phyloP scores from a whole-genome alignment of 192 early-diverging fungal genomes.

The Gamsiella multidivaricata region DNA sequence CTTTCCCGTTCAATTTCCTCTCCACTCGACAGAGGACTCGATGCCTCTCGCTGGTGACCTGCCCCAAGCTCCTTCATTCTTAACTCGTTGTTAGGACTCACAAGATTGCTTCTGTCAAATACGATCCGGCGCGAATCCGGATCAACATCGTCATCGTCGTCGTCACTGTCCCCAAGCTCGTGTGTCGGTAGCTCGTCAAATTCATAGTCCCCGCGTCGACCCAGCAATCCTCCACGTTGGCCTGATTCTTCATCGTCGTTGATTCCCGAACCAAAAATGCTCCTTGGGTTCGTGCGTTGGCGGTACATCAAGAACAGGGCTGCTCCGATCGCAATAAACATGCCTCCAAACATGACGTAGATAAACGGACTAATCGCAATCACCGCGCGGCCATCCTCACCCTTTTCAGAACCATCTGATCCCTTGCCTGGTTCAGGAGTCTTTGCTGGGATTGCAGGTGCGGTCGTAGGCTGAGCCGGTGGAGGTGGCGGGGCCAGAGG shows the following conservation, averaged over 20 bases:
- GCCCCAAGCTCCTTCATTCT: constrained; percentile 13
- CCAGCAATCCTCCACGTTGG: constrained; percentile 44
- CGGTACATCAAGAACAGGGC: constrained; percentile 49
- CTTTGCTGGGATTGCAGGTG: constrained; percentile 19
- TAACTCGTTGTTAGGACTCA: not conserved
- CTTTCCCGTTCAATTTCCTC: constrained; percentile 52
- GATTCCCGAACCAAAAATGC: constrained; percentile 22
- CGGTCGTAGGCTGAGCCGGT: constrained; percentile 25
- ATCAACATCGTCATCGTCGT: constrained; percentile 21
- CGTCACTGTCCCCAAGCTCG: constrained; percentile 38
- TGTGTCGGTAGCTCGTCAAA: constrained; percentile 50
- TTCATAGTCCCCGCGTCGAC: constrained; percentile 50
- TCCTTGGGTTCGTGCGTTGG: constrained; percentile 40
- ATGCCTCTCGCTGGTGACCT: not conserved
- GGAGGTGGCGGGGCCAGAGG: constrained; percentile 7
- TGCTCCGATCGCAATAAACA: constrained; percentile 52
- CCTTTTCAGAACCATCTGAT: constrained; percentile 9
- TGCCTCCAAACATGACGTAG: constrained; percentile 51
- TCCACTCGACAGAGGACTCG: constrained; percentile 42
- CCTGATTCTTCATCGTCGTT: constrained; percentile 44
- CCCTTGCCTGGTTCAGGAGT: not conserved
- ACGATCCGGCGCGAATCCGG: constrained; percentile 19
- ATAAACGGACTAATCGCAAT: constrained; percentile 44
- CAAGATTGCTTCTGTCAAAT: constrained; percentile 39
- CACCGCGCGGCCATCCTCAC: not conserved